Conservation (phyloP, 208 protist genomes). For the Wallacemonas collosoma region DNA sequence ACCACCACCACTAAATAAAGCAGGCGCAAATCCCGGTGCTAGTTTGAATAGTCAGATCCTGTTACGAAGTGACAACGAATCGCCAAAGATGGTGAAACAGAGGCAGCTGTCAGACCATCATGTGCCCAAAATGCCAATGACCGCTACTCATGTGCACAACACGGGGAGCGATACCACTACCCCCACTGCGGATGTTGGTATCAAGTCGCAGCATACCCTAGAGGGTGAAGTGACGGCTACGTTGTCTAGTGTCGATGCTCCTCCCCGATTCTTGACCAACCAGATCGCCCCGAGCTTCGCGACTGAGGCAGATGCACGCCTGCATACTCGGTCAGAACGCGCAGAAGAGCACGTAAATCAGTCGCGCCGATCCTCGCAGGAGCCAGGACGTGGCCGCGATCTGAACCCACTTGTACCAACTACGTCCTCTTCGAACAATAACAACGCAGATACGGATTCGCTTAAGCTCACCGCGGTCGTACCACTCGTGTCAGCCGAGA, state of each 20-base stretch:
- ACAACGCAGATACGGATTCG: background rate
- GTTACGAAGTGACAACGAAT: background rate
- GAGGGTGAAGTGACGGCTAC: background rate
- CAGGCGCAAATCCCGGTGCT: background rate
- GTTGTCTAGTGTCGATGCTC: constrained; percentile 4
- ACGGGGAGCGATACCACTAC: background rate
- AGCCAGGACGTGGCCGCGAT: background rate
- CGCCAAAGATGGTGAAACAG: background rate
- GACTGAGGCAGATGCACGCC: too few relatives aligned
- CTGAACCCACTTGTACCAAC: background rate
- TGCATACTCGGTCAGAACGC: background rate
- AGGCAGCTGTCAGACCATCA: background rate
- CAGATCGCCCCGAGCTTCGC: background rate
- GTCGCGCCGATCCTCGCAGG: background rate
- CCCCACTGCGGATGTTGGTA: background rate
- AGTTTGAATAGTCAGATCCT: constrained; percentile 6
- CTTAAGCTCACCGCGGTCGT: background rate
- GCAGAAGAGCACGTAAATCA: background rate
- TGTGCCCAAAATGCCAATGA: background rate
- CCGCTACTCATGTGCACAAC: background rate
- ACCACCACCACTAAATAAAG: background rate
- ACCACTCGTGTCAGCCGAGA: background rate
- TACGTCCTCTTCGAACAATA: background rate
- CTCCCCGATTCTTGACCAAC: background rate
- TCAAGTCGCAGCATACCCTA: background rate